These are phyloP conservation scores for Trichophyton mentagrophytes DNA, from an alignment of 2,329 filamentous ascomycete species.

Conservation along the genomic window DNA sequence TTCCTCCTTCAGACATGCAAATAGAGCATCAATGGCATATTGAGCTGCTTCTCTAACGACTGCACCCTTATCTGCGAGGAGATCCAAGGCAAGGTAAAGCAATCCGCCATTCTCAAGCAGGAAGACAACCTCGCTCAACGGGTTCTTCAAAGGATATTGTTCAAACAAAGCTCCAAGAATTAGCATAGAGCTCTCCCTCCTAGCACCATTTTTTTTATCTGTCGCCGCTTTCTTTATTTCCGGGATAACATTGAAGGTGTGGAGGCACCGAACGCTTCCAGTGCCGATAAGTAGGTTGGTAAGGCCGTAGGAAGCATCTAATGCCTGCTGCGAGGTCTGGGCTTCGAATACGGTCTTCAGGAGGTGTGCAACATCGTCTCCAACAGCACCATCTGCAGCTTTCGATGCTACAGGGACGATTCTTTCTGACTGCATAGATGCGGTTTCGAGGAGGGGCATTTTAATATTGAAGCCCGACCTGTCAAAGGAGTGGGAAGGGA, in stretches of 20 bases:
- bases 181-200: slow-evolving; percentile 86
- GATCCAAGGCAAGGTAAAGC: slow-evolving; percentile 63
- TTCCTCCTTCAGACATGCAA: slow-evolving; percentile 66
- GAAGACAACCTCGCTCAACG: slow-evolving; percentile 67
- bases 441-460: slow-evolving; percentile 30
- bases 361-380: slow-evolving; percentile 53
- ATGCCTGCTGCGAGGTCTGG: slow-evolving; percentile 53
- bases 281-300: slow-evolving; percentile 52
- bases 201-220: slow-evolving; percentile 85
- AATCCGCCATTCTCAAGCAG: slow-evolving; percentile 68
- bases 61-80: slow-evolving; percentile 75
- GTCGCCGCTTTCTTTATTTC: slow-evolving; percentile 63
- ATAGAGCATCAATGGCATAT: slow-evolving; percentile 84
- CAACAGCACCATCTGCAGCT: slow-evolving; percentile 21
- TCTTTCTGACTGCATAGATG: not conserved
- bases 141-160: slow-evolving; percentile 65
- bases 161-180: slow-evolving; percentile 89
- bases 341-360: slow-evolving; percentile 57
- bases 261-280: slow-evolving; percentile 50
- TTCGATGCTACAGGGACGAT: slow-evolving; percentile 12
- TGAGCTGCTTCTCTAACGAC: slow-evolving; percentile 84
- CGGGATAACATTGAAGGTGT: slow-evolving; percentile 49
- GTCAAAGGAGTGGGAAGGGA: slow-evolving; percentile 17
- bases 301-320: slow-evolving; percentile 55
- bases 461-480: slow-evolving; percentile 26